Percentiles rank a stretch among this genome's conserved stretches.
phyloP scores from a whole-genome alignment of 1,284 basidiomycete species.

The Trametes versicolor region DNA sequence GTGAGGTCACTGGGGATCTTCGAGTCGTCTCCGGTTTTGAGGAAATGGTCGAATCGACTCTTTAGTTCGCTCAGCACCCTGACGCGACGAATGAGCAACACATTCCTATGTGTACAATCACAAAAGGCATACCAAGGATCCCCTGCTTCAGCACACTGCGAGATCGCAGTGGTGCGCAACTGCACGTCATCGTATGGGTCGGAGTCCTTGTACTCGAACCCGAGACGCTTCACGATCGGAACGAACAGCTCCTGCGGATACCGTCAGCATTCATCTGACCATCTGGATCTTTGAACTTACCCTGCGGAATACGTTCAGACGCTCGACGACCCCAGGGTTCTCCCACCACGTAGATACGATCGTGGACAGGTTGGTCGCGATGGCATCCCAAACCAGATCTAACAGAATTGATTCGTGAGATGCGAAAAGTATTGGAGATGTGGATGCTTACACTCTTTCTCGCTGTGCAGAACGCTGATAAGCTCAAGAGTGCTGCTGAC shows the following conservation, averaged over 20 bases:
- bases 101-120: too few species aligned
- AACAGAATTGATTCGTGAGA: background rate
- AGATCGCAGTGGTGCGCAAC: slow-evolving; percentile 83
- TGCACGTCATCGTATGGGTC: slow-evolving; percentile 82
- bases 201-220: slow-evolving; percentile 77
- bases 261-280: background rate
- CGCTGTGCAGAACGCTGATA: slow-evolving; percentile 72
- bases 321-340: slow-evolving; percentile 66
- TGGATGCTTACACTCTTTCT: slow-evolving; percentile 74
- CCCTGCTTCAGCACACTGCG: slow-evolving; percentile 68
- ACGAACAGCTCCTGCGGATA: slow-evolving; percentile 70
- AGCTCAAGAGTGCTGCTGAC: slow-evolving; percentile 83
- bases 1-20: slow-evolving; percentile 84
- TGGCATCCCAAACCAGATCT: slow-evolving; percentile 83
- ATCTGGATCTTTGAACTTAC: slow-evolving; percentile 45
- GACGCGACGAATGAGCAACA: background rate
- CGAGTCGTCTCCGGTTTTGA: slow-evolving; percentile 81
- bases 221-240: slow-evolving; percentile 83
- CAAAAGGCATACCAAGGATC: slow-evolving; percentile 60
- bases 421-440: background rate
- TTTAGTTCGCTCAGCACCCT: slow-evolving; percentile 82
- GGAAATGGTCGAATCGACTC: slow-evolving; percentile 78
- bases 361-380: slow-evolving; percentile 63
- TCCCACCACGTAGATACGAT: slow-evolving; percentile 91
- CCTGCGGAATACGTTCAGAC: slow-evolving; percentile 70